Evolutionary conservation across 441 rosid species (phyloP).

Genomic region (Erysimum pusillum): DNA sequence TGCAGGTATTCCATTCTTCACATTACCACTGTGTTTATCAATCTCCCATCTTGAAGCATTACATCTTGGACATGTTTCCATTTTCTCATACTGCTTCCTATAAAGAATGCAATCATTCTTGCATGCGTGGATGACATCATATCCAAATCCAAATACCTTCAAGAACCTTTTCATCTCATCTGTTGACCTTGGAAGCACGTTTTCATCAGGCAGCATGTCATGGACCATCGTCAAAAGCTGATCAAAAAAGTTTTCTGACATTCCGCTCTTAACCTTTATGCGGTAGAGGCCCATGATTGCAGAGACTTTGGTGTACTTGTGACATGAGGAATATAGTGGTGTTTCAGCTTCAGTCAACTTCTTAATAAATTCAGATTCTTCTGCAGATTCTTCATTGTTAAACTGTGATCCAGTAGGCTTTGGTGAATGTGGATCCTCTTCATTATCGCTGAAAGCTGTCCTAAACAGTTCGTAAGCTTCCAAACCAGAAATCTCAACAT

Average conservation of each 20-base stretch:
- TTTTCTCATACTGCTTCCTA: neutral
- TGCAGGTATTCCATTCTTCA: neutral
- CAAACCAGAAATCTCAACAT: too few relatives aligned
- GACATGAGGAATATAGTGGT: neutral
- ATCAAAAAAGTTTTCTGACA: neutral
- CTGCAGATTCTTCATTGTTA: neutral
- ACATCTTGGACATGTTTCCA: neutral
- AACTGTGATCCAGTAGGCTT: neutral
- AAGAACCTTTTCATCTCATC: neutral
- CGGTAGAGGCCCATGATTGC: neutral
- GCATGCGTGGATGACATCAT: neutral
- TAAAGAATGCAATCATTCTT: neutral
- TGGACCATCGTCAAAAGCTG: neutral
- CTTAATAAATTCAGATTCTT: neutral
- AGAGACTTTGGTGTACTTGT: neutral
- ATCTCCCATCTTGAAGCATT: neutral
- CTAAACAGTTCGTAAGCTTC: neutral
- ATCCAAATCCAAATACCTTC: neutral
- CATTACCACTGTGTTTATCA: neutral
- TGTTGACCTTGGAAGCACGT: neutral
- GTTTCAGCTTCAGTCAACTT: neutral
- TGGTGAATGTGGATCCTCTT: neutral
- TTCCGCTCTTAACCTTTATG: neutral
- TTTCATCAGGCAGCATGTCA: neutral
- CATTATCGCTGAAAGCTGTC: neutral